Conservation (phyloP, 768 basidiomycete species). For the Galerina sulciceps region DNA sequence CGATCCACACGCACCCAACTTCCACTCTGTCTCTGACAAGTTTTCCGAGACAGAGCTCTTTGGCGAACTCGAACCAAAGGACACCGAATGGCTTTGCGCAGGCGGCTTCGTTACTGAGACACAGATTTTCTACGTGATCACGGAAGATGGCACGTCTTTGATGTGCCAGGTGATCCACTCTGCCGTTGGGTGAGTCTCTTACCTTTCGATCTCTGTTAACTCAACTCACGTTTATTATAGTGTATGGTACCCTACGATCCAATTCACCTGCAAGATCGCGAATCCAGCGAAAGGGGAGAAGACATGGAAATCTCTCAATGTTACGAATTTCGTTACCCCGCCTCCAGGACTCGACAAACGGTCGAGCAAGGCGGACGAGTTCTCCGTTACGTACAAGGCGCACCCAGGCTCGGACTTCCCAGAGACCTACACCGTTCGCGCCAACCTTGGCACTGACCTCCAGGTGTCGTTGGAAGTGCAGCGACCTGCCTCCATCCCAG, state of each 20-base stretch:
- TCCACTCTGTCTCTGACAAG: slow-evolving; percentile 79
- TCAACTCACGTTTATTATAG: slow-evolving; percentile 42
- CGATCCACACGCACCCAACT: slow-evolving; percentile 75
- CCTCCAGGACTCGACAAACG: slow-evolving; percentile 83
- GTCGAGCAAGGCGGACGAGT: slow-evolving; percentile 86
- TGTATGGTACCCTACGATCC: slow-evolving; percentile 92
- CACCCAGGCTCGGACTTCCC: slow-evolving; percentile 59
- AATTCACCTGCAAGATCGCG: slow-evolving; percentile 90
- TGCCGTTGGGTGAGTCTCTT: slow-evolving; percentile 74
- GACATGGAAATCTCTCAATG: slow-evolving; percentile 88
- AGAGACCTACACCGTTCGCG: slow-evolving; percentile 81
- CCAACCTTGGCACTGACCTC: slow-evolving; percentile 78
- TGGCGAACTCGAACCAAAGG: slow-evolving; percentile 76
- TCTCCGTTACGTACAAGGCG: slow-evolving; percentile 70
- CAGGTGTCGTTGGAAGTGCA: slow-evolving; percentile 78
- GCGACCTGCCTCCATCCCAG: slow-evolving; percentile 72
- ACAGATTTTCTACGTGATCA: slow-evolving; percentile 82
- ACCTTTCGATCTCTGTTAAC: slow-evolving; percentile 14
- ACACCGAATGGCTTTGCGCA: slow-evolving; percentile 83
- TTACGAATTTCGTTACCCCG: slow-evolving; percentile 76
- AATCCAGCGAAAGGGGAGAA: slow-evolving; percentile 76
- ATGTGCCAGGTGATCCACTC: slow-evolving; percentile 91
- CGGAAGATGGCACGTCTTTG: slow-evolving; percentile 77
- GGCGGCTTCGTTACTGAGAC: slow-evolving; percentile 92
- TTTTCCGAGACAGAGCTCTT: slow-evolving; percentile 60